These are phyloP conservation scores for Cercospora sojina DNA, from an alignment of 2,329 filamentous ascomycete species.

Conservation along the genomic window DNA sequence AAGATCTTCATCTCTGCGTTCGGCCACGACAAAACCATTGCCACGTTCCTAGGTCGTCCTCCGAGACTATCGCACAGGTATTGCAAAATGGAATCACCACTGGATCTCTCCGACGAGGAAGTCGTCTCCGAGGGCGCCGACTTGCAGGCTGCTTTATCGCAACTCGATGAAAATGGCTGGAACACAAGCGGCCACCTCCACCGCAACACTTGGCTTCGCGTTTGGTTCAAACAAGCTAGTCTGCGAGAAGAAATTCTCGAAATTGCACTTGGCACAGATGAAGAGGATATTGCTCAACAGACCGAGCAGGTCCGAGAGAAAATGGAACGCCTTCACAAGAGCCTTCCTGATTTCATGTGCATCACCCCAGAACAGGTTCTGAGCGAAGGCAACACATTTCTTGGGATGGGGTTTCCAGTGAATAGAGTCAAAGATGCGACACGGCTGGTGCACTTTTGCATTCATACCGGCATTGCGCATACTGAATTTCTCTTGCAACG, in stretches of 20 bases:
- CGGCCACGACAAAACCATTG: slow-evolving; percentile 37
- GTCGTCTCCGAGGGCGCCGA: slow-evolving; percentile 48
- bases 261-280: slow-evolving; percentile 50
- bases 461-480: slow-evolving; percentile 48
- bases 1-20: slow-evolving; percentile 39
- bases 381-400: slow-evolving; percentile 19
- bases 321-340: slow-evolving; percentile 42
- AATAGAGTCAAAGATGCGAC: slow-evolving; percentile 23
- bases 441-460: slow-evolving; percentile 41
- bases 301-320: slow-evolving; percentile 42
- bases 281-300: slow-evolving; percentile 42
- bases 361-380: slow-evolving; percentile 34
- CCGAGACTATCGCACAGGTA: slow-evolving; percentile 53
- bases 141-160: slow-evolving; percentile 41
- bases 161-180: slow-evolving; percentile 54
- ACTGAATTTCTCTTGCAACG: slow-evolving; percentile 61
- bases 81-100: slow-evolving; percentile 53
- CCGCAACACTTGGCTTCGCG: slow-evolving; percentile 48
- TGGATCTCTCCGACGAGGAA: slow-evolving; percentile 55
- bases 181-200: slow-evolving; percentile 49
- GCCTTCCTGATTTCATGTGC: slow-evolving; percentile 35
- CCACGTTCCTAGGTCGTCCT: slow-evolving; percentile 48
- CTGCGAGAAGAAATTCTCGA: slow-evolving; percentile 61
- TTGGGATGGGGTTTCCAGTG: slow-evolving; percentile 14
- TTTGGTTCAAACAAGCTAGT: slow-evolving; percentile 49